phyloP scores from a whole-genome alignment of 2,329 filamentous ascomycete species.

The Aureobasidium pullulans region DNA sequence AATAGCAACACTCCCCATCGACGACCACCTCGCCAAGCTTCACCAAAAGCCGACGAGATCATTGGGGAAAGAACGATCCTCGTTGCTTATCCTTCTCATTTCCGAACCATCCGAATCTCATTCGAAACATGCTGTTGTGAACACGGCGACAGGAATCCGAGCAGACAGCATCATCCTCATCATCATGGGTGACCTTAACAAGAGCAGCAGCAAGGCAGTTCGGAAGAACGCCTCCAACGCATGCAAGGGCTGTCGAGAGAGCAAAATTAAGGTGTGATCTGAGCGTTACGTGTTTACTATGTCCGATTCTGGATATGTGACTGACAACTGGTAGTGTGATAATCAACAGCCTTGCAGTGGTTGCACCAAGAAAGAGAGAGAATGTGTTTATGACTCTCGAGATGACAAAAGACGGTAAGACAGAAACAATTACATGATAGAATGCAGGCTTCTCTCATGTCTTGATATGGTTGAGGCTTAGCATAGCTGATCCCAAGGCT shows the following conservation, averaged over 20 bases:
- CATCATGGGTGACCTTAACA: background rate
- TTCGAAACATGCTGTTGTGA: background rate
- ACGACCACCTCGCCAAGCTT: background rate
- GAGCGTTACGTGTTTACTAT: background rate
- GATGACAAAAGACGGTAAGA: slow-evolving; percentile 26
- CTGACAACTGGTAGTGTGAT: slow-evolving; percentile 15
- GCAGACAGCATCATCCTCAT: background rate
- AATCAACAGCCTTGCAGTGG: slow-evolving; percentile 17
- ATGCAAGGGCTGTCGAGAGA: slow-evolving; percentile 17
- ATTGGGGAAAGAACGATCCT: background rate
- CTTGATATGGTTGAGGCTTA: background rate
- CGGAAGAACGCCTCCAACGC: slow-evolving; percentile 19
- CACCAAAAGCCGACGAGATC: background rate
- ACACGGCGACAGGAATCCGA: background rate
- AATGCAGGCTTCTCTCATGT: too few species aligned
- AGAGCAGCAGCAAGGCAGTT: background rate
- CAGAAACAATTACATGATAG: too few species aligned
- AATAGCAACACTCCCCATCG: background rate
- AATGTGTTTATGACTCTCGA: slow-evolving; percentile 22
- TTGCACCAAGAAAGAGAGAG: slow-evolving; percentile 21
- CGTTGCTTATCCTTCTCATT: background rate
- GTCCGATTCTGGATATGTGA: background rate
- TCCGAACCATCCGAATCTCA: background rate
- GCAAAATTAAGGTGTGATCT: slow-evolving; percentile 16
- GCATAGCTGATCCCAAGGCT: background rate